phyloP scores from a whole-genome alignment of 2,329 filamentous ascomycete species.

The Pseudocercospora ulei region DNA sequence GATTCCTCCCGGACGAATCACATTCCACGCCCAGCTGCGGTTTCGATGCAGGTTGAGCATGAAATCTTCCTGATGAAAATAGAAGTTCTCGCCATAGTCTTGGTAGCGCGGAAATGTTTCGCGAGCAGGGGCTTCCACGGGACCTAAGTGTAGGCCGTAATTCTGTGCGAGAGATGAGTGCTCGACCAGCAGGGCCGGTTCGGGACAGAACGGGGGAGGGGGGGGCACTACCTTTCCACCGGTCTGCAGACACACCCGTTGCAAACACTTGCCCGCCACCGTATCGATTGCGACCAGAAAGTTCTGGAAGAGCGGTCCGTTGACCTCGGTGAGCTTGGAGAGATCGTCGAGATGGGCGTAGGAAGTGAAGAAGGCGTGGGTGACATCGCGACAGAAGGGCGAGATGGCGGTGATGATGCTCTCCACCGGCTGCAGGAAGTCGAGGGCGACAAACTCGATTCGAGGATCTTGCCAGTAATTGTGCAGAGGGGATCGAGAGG shows the following conservation, averaged over 20 bases:
- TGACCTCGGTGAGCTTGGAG: slow-evolving; percentile 23
- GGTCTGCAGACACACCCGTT: slow-evolving; percentile 24
- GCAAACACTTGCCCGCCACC: slow-evolving; percentile 24
- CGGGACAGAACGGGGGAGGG: no score
- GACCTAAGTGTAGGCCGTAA: slow-evolving; percentile 15
- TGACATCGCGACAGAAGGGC: slow-evolving; percentile 27
- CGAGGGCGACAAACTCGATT: slow-evolving; percentile 31
- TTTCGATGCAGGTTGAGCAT: slow-evolving; percentile 23
- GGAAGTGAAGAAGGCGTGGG: slow-evolving; percentile 34
- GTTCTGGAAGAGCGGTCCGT: slow-evolving; percentile 32
- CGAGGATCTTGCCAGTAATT: slow-evolving; percentile 27
- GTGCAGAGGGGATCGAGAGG: slow-evolving; percentile 26
- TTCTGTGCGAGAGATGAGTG: no score
- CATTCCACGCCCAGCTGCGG: slow-evolving; percentile 27
- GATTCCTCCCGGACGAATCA: slow-evolving; percentile 30
- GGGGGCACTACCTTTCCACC: no score
- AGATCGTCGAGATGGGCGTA: slow-evolving; percentile 34
- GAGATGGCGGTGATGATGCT: slow-evolving; percentile 20
- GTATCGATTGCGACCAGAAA: slow-evolving; percentile 30
- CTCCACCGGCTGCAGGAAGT: slow-evolving; percentile 23
- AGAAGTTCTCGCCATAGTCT: slow-evolving; percentile 14
- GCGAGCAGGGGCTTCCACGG: slow-evolving; percentile 12
- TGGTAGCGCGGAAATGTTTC: slow-evolving; percentile 13
- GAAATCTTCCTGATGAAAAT: slow-evolving; percentile 19
- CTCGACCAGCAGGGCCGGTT: no score